Base-by-base conservation (phyloP, 768 basidiomycete genomes). In the Phanerochaete sordida region DNA sequence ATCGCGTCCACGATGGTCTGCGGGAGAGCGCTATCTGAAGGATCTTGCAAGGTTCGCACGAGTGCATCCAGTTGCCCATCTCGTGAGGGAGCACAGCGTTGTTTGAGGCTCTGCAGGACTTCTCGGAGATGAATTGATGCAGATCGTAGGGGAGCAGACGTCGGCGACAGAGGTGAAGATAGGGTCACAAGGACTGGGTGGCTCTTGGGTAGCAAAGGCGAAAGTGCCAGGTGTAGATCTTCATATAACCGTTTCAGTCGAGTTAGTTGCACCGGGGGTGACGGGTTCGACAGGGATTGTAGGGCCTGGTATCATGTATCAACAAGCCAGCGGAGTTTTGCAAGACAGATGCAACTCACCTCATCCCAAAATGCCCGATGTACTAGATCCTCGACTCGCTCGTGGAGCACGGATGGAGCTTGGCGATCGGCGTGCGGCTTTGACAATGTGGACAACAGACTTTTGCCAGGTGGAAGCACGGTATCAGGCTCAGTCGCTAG, bases 321-420 rank as follows among this genome's bases (percentile, higher is more conserved):
- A 58, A 57, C 31, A 27, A 39, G 37, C 15, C 30, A 30, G 49
- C 9, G 51, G 44, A 59, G 19, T 13, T 16, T 37, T 31, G 45
- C 50, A 16, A 52, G 12, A 49, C 64, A 55, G 44, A 59, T 43
- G n/a, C 48, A 56, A 65, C 79, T 67, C 65, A 90, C 89, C 79
- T 88, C 82, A 44, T 85, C 83, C 89, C 89, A 91, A 69, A 91
- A 91, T 3, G 86, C 88, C 51, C 74, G 75, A 68, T 88, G 85
- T 13, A 83, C 80, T 7, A 77, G 61, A 57, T 75, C 74, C 45
- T 72, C 73, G 6, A 83, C 82, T 59, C 79, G 76, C 59, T 79
- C 78, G 13, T 84, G 81, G 43, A 81, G 71, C 61, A 62, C 27
- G 53, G 49, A 43, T 54, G 58, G 9, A 2, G 27, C 37, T n/a